Base-by-base conservation (phyloP, 1,139 yeast species). In the Trichomonascaceae sp. region DNA sequence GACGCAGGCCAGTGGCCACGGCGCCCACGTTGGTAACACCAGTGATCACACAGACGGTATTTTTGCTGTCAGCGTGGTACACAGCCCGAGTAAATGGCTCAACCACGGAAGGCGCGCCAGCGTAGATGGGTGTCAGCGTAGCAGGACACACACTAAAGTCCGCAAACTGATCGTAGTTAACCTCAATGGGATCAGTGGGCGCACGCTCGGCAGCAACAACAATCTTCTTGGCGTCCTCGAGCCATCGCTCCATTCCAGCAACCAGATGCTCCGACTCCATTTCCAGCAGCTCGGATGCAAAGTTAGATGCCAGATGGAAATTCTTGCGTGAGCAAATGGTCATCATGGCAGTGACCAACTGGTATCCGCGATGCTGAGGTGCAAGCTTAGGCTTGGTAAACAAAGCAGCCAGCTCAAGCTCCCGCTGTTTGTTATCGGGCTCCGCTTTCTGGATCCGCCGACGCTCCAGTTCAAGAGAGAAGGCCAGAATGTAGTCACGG, bases 81-180 rank as follows among this genome's bases (percentile, higher is more conserved):
- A 71, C 76, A 35, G 97, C 94, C 37, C 93, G 93, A 17, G 93
- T 84, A 48, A 89, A 64, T n/a, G 93, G 85, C 52, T 89, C 97
- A 18, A 69, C 52, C 23, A 73, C 85, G 35, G 58, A 62, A 28
- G 79, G 76, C 26, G 76, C 61, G 13, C 87, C 92, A 45, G 69
- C 70, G 59, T 87, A 87, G 40, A 92, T 81, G 32, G 98, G 98
- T 5, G 95, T 81, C 51, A 70, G 71, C 15, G 94, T 74, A 13
- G 78, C 71, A 27, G 93, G 81, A 64, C 98, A 89, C 42, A 89
- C 76, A 34, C 79, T 92, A 55, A 89, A 87, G 37, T 80, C 87
- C 3, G 93, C 92, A 54, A 74, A 79, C 34, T 87, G 93, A 56
- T 89, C 96, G 53, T 84, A 89, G 53, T 89, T 93, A 46, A 87